A percentile compares a stretch with the other conserved stretches of the same genome.
These are phyloP conservation scores for Hymenoscyphus infarciens DNA, from an alignment of 2,329 filamentous ascomycete genomes.

Conservation along the genomic window DNA sequence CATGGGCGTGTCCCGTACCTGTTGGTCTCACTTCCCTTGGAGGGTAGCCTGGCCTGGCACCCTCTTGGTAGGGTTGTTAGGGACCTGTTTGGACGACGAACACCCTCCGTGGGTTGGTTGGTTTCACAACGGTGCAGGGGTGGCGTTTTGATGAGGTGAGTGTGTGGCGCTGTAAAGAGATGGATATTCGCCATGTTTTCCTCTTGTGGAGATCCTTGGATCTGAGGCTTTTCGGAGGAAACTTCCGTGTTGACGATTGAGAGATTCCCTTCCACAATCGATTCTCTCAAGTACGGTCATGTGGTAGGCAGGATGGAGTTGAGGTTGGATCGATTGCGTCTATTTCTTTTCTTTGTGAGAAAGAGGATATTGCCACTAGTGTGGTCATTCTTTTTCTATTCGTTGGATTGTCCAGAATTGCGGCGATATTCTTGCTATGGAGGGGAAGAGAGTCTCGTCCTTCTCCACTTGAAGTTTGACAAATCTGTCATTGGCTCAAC, in stretches of 20 bases:
- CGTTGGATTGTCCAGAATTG: neutral
- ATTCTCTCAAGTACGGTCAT: neutral
- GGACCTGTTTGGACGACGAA: neutral
- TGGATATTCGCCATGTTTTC: conserved; percentile 3
- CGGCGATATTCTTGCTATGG: neutral
- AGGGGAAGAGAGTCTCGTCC: neutral
- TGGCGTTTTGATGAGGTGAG: neutral
- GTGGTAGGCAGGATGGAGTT: neutral
- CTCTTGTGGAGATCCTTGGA: neutral
- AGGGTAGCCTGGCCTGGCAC: neutral
- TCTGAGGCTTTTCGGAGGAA: neutral
- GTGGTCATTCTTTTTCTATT: neutral
- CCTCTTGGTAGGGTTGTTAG: neutral
- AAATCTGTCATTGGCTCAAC: neutral
- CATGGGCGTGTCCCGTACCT: neutral
- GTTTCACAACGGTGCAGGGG: neutral
- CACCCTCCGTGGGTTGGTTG: neutral
- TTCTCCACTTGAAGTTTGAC: neutral
- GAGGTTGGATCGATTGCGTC: neutral
- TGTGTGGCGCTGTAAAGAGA: neutral
- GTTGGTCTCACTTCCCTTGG: neutral
- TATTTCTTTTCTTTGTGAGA: conserved; percentile 3
- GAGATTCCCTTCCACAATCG: neutral
- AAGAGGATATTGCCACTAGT: neutral
- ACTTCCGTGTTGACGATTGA: neutral